These are phyloP conservation scores for Picochlorum sp. DNA, from an alignment of 139 green algal genomes.

Conservation along the genomic window DNA sequence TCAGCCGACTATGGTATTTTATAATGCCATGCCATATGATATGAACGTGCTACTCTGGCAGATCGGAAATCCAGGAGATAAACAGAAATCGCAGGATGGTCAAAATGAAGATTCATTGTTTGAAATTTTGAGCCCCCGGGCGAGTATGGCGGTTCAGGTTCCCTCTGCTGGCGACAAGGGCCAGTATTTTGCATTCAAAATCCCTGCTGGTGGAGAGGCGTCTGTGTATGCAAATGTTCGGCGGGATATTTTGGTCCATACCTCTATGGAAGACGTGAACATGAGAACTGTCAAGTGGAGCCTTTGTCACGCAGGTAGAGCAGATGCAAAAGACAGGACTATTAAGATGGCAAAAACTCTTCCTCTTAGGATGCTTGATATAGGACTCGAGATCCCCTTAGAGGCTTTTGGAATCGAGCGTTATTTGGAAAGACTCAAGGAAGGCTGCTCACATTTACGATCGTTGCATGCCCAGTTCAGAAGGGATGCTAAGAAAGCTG, in stretches of 20 bases:
- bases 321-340: conserved; percentile 1
- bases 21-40: conserved; percentile 66
- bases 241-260: conserved; percentile 44
- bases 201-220: conserved; percentile 29
- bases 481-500: conserved; percentile 16
- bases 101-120: conserved; percentile 1
- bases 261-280: conserved; percentile 42
- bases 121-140: not conserved
- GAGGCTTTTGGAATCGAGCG: conserved; percentile 1
- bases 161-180: conserved; percentile 2
- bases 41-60: conserved; percentile 51
- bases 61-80: conserved; percentile 8
- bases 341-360: conserved; percentile 31
- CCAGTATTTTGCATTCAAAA: conserved; percentile 14
- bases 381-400: conserved; percentile 29
- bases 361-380: conserved; percentile 23
- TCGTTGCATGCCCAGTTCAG: conserved; percentile 27
- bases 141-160: not conserved
- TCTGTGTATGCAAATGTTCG: conserved; percentile 47
- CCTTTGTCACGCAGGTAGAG: conserved; percentile 9
- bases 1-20: conserved; percentile 55
- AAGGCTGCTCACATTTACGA: conserved; percentile 22
- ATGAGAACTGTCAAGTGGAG: conserved; percentile 38
- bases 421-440: conserved; percentile 32
- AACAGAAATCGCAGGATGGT: not conserved